Conservation (phyloP, 257 asterid species). For the Solanum tarijense region DNA sequence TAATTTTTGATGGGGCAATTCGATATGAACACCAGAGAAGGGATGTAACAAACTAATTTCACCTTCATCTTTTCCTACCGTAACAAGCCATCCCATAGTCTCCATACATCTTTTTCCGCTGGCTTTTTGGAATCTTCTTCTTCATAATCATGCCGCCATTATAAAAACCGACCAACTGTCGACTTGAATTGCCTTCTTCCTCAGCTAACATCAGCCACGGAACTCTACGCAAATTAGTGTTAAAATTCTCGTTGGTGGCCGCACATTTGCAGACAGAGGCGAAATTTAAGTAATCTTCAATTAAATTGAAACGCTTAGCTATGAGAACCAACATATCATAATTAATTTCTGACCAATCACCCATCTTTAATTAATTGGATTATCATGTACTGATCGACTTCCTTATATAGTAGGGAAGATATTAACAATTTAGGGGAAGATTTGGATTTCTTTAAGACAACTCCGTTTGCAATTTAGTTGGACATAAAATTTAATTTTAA, state of each 20-base stretch:
- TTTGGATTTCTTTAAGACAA: too few relatives aligned
- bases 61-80: not conserved
- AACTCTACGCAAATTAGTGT: not conserved
- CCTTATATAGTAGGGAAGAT: too few relatives aligned
- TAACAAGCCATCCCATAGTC: not conserved
- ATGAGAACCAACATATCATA: not conserved
- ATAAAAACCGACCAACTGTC: not conserved
- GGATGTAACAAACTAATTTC: not conserved
- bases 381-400: too few relatives aligned
- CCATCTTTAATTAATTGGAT: not conserved
- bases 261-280: not conserved
- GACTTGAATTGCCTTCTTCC: not conserved
- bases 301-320: not conserved
- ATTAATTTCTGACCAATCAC: not conserved
- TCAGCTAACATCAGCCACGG: not conserved
- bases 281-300: not conserved
- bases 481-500: too few relatives aligned
- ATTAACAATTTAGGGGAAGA: too few relatives aligned
- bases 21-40: not conserved
- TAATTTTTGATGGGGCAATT: not conserved
- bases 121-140: not conserved
- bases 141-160: not conserved
- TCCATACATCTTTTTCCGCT: not conserved
- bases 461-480: too few relatives aligned
- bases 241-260: not conserved